phyloP scores from a whole-genome alignment of 2,329 filamentous ascomycete species.

The Trichothecium roseum region DNA sequence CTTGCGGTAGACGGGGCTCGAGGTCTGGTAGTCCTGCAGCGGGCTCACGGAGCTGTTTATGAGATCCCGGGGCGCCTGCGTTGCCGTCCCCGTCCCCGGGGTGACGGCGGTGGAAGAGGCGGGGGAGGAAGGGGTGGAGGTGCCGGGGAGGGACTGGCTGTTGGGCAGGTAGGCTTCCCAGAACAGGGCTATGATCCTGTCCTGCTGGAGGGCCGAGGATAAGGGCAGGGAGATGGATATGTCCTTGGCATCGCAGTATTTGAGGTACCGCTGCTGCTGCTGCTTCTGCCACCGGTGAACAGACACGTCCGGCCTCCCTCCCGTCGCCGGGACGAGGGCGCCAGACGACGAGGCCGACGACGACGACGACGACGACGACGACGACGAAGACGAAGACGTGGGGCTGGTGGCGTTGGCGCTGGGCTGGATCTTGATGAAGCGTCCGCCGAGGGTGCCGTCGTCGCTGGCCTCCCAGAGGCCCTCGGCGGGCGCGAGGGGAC shows the following conservation, averaged over 20 bases:
- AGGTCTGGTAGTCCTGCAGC: background rate
- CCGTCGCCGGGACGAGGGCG: background rate
- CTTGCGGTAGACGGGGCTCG: background rate
- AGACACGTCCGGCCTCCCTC: background rate
- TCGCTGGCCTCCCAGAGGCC: no score
- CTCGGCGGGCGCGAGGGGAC: no score
- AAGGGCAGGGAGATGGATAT: background rate
- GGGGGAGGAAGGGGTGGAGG: background rate
- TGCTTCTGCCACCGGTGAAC: background rate
- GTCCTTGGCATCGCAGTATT: background rate
- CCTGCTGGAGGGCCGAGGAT: background rate
- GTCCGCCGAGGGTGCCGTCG: no score
- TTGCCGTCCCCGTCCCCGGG: background rate
- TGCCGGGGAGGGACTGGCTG: background rate
- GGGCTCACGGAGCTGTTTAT: no score
- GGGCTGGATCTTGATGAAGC: background rate
- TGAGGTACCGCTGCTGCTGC: background rate
- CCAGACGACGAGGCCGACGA: background rate
- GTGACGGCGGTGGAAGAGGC: background rate
- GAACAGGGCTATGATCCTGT: slow-evolving; percentile 1
- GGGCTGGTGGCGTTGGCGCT: background rate
- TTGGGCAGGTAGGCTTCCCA: slow-evolving; percentile 8
- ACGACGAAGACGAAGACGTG: background rate
- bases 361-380: background rate
- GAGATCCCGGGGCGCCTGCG: no score